Evolutionary conservation across 2,329 filamentous ascomycete genomes (phyloP).

Genomic region (Cladosporium velox): DNA sequence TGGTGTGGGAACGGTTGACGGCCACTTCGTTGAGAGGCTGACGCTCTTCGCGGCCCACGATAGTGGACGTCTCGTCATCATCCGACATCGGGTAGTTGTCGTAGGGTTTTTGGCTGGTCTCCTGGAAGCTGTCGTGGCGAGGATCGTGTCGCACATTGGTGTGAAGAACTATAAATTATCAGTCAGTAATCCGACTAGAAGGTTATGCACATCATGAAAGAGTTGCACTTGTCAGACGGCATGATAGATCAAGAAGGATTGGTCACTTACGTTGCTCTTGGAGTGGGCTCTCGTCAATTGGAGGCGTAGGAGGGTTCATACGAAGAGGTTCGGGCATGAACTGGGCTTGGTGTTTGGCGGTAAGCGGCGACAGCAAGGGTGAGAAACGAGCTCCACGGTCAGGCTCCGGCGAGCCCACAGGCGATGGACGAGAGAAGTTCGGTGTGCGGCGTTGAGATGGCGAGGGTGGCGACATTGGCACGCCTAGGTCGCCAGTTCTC

Average conservation of each 20-base stretch:
- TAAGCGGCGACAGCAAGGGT: constrained; percentile 7
- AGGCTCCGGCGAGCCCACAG: constrained; percentile 12
- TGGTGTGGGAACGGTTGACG: constrained; percentile 38
- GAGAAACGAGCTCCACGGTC: constrained; percentile 15
- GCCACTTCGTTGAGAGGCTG: constrained; percentile 21
- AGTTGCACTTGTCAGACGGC: neutral
- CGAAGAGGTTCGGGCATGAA: constrained; percentile 45
- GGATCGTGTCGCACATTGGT: neutral
- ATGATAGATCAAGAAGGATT: neutral
- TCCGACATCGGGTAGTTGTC: constrained; percentile 22
- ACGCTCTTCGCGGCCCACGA: constrained; percentile 10
- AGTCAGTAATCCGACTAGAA: neutral
- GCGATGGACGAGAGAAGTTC: constrained; percentile 18
- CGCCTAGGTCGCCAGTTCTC: constrained; percentile 30
- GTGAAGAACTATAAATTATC: neutral
- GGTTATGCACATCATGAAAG: neutral
- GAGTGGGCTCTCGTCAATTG: constrained; percentile 21
- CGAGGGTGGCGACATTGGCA: constrained; percentile 21
- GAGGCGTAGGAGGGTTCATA: constrained; percentile 51
- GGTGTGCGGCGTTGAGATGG: constrained; percentile 16
- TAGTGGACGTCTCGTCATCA: constrained; percentile 14
- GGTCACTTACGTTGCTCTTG: neutral
- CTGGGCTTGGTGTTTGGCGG: constrained; percentile 19
- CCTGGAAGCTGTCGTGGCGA: constrained; percentile 27
- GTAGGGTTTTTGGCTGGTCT: constrained; percentile 1